Conservation (phyloP, 2,329 filamentous ascomycete species). For the Aspergillus sp. region DNA sequence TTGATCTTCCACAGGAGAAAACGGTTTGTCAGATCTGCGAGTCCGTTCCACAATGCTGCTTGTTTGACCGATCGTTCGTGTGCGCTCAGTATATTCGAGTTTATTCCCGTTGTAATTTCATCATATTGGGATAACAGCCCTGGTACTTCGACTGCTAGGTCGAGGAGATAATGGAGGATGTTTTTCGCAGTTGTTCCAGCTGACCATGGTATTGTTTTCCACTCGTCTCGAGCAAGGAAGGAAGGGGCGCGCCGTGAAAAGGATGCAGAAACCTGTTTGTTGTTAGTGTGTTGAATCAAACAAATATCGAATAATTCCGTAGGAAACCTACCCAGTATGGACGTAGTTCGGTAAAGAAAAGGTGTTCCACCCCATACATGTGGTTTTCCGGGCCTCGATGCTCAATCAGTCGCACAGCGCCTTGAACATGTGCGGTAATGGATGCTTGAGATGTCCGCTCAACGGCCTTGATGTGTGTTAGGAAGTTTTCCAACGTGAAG, state of each 20-base stretch:
- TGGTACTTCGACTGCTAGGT: conserved; percentile 42
- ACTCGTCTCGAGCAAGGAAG: conserved; percentile 42
- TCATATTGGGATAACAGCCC: conserved; percentile 38
- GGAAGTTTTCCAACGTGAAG: neutral
- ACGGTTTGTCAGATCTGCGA: conserved; percentile 36
- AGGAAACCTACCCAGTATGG: conserved; percentile 42
- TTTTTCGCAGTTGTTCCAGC: conserved; percentile 42
- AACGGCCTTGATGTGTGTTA: conserved; percentile 33
- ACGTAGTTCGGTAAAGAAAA: conserved; percentile 43
- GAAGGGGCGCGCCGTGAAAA: conserved; percentile 37
- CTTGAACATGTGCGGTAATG: conserved; percentile 39
- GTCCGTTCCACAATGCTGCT: conserved; percentile 38
- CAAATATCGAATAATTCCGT: neutral
- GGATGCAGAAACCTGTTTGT: conserved; percentile 35
- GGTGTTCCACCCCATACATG: conserved; percentile 45
- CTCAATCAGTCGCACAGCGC: conserved; percentile 42
- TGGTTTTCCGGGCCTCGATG: conserved; percentile 46
- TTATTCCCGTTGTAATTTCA: conserved; percentile 30
- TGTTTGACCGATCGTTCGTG: conserved; percentile 41
- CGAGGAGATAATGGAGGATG: conserved; percentile 42
- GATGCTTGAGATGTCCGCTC: conserved; percentile 41
- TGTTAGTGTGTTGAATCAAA: neutral
- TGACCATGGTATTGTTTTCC: conserved; percentile 47
- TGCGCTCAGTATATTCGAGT: conserved; percentile 29
- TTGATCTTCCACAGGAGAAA: conserved; percentile 38